Evolutionary conservation across 108 stramenopile species (phyloP).

Genomic region (Pseudonitzschia delicatissima): DNA sequence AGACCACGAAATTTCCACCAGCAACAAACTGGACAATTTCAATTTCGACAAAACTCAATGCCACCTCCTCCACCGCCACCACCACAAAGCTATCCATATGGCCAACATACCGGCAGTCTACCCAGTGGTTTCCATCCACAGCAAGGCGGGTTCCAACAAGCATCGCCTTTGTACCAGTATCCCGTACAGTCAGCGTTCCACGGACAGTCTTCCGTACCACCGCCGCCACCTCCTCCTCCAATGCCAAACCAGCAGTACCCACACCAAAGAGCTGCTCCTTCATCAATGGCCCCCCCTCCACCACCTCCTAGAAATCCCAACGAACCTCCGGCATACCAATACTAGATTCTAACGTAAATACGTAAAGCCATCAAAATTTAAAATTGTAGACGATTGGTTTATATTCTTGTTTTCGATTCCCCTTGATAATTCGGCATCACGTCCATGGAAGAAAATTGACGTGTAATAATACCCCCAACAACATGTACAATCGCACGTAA

Average conservation of each 20-base stretch:
- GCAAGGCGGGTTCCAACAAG: background rate
- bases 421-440: conserved; percentile 6
- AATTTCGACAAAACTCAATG: conserved; percentile 14
- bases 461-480: conserved; percentile 70
- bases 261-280: background rate
- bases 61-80: conserved; percentile 32
- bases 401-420: background rate
- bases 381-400: background rate
- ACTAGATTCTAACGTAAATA: too few relatives aligned
- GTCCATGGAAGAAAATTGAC: conserved; percentile 77
- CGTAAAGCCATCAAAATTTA: background rate
- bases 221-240: conserved; percentile 10
- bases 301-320: conserved; percentile 19
- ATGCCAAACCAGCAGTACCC: background rate
- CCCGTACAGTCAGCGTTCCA: conserved; percentile 15
- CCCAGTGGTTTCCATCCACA: conserved; percentile 7
- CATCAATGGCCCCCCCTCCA: conserved; percentile 28
- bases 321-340: conserved; percentile 38
- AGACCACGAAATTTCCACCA: background rate
- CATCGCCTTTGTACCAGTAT: conserved; percentile 3
- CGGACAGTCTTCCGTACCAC: background rate
- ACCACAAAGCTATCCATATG: conserved; percentile 7
- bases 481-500: conserved; percentile 61
- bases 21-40: conserved; percentile 11
- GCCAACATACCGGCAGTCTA: conserved; percentile 11